These are phyloP conservation scores for Fusarium kyushuense DNA, from an alignment of 2,329 filamentous ascomycete species.

Conservation along the genomic window DNA sequence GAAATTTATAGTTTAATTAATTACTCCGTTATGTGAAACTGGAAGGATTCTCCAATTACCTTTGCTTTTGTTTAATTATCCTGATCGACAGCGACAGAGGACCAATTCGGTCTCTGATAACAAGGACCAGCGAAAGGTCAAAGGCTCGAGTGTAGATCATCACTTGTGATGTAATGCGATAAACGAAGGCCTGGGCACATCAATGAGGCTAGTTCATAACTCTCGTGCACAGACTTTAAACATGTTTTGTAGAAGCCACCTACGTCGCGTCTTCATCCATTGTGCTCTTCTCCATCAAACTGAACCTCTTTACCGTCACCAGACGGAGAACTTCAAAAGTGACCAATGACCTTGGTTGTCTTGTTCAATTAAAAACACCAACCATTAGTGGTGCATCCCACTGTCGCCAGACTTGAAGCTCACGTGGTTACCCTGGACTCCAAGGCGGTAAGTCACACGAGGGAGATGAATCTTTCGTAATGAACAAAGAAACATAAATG, in stretches of 20 bases:
- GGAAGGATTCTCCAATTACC: background rate
- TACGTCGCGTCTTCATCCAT: background rate
- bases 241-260: slow-evolving; percentile 2
- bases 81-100: background rate
- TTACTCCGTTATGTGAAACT: slow-evolving; percentile 1
- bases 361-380: background rate
- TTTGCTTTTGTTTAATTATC: no score
- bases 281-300: no score
- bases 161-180: background rate
- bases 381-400: no score
- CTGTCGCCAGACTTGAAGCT: no score
- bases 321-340: background rate
- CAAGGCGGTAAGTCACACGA: background rate
- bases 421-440: background rate
- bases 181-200: background rate
- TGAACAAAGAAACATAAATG: background rate
- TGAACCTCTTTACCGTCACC: background rate
- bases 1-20: slow-evolving; percentile 11
- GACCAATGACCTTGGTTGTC: background rate
- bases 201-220: background rate
- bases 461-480: no score
- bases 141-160: background rate
- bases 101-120: background rate
- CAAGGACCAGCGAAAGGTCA: background rate
- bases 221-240: background rate